These are phyloP conservation scores for Apium graveolens DNA, from an alignment of 129 eudicot species.

Conservation along the genomic window DNA sequence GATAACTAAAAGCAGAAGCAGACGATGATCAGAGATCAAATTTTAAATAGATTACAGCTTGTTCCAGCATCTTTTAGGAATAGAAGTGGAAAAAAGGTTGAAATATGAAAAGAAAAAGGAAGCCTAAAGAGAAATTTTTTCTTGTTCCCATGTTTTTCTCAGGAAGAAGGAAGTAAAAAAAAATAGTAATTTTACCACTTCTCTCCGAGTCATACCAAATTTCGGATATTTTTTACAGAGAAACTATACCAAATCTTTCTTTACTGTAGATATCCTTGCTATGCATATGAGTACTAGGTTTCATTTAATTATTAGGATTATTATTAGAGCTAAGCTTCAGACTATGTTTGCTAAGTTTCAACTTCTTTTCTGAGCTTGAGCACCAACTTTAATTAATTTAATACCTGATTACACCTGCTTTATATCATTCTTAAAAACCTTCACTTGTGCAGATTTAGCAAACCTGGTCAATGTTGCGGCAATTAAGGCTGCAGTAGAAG, in stretches of 20 bases:
- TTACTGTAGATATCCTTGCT: not conserved
- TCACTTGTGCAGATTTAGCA: slow-evolving; percentile 60
- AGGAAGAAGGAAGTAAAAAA: not conserved
- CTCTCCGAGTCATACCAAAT: not conserved
- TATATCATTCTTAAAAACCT: not conserved
- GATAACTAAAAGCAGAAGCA: not conserved
- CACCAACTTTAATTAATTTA: too few relatives aligned
- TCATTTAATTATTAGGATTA: not conserved
- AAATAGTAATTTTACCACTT: not conserved
- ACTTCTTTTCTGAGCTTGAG: not conserved
- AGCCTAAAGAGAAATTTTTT: not conserved
- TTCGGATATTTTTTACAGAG: not conserved
- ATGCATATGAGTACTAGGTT: not conserved
- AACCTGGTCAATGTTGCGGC: slow-evolving; percentile 93
- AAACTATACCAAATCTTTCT: not conserved
- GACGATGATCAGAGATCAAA: not conserved
- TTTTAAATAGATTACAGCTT: not conserved
- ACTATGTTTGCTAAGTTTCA: not conserved
- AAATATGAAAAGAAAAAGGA: not conserved
- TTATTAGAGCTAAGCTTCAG: not conserved
- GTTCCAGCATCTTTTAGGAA: not conserved
- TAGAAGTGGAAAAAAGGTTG: not conserved
- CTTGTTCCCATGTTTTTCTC: not conserved
- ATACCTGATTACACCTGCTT: not conserved
- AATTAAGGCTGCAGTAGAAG: slow-evolving; percentile 96